These are phyloP conservation scores for Coemansia sp. DNA, from an alignment of 192 early-diverging fungal species.

Conservation along the genomic window DNA sequence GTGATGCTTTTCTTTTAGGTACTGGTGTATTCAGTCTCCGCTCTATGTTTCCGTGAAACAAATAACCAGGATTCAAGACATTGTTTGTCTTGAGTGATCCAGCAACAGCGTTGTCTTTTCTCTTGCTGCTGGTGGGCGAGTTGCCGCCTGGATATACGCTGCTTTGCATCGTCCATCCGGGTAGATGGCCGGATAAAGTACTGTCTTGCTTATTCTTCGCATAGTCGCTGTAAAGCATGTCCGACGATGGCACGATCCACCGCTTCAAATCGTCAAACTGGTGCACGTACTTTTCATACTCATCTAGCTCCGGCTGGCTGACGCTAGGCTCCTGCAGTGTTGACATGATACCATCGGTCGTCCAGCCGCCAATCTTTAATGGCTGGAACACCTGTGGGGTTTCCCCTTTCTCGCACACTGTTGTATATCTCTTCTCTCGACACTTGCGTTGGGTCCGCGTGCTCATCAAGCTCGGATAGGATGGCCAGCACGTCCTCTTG, in stretches of 20 bases:
- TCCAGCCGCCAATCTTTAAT: slow-evolving; percentile 42
- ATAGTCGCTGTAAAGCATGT: slow-evolving; percentile 40
- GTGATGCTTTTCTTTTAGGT: slow-evolving; percentile 8
- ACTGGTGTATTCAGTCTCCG: slow-evolving; percentile 28
- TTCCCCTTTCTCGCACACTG: slow-evolving; percentile 34
- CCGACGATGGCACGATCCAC: slow-evolving; percentile 49
- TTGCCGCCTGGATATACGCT: not conserved
- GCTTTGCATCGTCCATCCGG: not conserved
- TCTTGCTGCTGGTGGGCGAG: not conserved
- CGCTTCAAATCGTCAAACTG: slow-evolving; percentile 47
- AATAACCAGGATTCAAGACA: not conserved
- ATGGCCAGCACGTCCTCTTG: slow-evolving; percentile 88
- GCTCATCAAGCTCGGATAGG: slow-evolving; percentile 51
- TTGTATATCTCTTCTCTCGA: slow-evolving; percentile 35
- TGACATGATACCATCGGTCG: slow-evolving; percentile 52
- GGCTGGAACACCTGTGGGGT: slow-evolving; percentile 26
- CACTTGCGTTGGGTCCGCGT: slow-evolving; percentile 29
- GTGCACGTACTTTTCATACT: slow-evolving; percentile 62
- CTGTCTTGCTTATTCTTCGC: slow-evolving; percentile 7
- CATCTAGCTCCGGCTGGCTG: slow-evolving; percentile 53
- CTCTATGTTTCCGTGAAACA: not conserved
- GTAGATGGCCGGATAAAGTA: not conserved
- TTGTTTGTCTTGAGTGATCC: not conserved
- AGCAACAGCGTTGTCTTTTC: not conserved
- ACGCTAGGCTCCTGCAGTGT: slow-evolving; percentile 60